Evolutionary conservation across 305 asterid genomes (phyloP), one percentile per base, ranked within the genome.

Genomic region (Stenogyne calaminthoides): DNA sequence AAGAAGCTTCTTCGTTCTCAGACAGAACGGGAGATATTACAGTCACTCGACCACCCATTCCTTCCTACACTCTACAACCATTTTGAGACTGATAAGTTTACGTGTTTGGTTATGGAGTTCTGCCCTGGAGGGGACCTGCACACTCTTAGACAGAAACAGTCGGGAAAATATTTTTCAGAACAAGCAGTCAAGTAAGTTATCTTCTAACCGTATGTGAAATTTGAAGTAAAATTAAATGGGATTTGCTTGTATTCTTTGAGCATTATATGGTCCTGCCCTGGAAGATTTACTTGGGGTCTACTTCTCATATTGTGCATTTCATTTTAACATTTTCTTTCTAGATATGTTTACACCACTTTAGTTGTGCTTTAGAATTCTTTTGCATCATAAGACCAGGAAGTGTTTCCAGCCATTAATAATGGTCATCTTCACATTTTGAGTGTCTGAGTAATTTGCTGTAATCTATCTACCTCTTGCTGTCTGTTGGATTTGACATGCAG

Each of bases 101-200:
- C 95, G 5, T 91, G 97, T 69, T 80, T 91, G 88, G 95, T 87
- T 46, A 91, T 91, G 95, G 97, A 90, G 66, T 88, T 87, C 76
- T 90, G 97, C 64, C 97, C 97, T 19, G 97, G 97, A 70, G 97
- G 97, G 65, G 95, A 88, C 76, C 78, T 91, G 51, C 97, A 91
- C 72, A 78, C 81, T 63, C 89, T 91, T 62, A 70, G 96, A 71
- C 97, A 91, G 86, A 84, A 86, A 72, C 97, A 88, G 79, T 87
- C 89, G 1, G 93, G 97, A 64, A 88, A 89, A 83, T 81, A 84
- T 77, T 91, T 91, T 82, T 75, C 93, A 0, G 97, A 91, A 75
- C 97, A 84, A 51, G 97, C 95, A 18, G 97, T 86, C 57, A 91
- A 87, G 97, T 91, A 91, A 82, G 90, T 77, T 80, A 46, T 76